phyloP scores from a whole-genome alignment of 1,284 basidiomycete genomes.

The Phylloboletellus chloephorus region DNA sequence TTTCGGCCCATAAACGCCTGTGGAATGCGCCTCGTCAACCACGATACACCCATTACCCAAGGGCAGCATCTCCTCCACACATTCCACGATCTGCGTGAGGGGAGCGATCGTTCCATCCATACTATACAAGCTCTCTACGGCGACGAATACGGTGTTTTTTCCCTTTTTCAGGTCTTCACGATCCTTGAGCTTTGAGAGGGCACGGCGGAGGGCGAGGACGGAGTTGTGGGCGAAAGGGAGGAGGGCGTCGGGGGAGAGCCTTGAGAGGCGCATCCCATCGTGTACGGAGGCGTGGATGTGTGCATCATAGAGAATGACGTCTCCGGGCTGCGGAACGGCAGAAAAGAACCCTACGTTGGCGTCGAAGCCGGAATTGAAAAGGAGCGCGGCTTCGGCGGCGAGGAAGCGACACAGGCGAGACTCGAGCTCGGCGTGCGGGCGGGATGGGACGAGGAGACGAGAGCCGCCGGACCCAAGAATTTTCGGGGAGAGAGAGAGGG shows the following conservation, averaged over 20 bases:
- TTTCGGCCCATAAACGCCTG: conserved; percentile 74
- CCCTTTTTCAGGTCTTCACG: conserved; percentile 35
- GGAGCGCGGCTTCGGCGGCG: conserved; percentile 58
- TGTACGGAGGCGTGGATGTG: conserved; percentile 91
- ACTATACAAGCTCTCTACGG: conserved; percentile 86
- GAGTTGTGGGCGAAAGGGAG: conserved; percentile 74
- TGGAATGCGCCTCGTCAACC: conserved; percentile 89
- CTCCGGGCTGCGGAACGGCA: conserved; percentile 73
- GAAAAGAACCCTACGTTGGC: conserved; percentile 90
- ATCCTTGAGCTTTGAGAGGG: conserved; percentile 39
- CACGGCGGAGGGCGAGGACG: conserved; percentile 42
- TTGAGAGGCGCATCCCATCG: conserved; percentile 77
- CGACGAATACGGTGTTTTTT: conserved; percentile 59
- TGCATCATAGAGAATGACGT: conserved; percentile 81
- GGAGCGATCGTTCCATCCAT: conserved; percentile 95
- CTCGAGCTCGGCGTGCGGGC: conserved; percentile 67
- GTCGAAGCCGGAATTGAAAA: conserved; percentile 95
- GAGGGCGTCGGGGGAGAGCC: conserved; percentile 39
- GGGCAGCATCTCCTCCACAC: conserved; percentile 57
- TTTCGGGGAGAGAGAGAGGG: conserved; percentile 47
- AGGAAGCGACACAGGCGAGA: conserved; percentile 63
- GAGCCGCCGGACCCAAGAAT: conserved; percentile 91
- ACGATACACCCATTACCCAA: conserved; percentile 62
- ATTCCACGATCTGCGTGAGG: conserved; percentile 56
- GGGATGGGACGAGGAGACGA: conserved; percentile 79